phyloP scores from a whole-genome alignment of 2,329 filamentous ascomycete genomes.

The Hymenoscyphus repandus region DNA sequence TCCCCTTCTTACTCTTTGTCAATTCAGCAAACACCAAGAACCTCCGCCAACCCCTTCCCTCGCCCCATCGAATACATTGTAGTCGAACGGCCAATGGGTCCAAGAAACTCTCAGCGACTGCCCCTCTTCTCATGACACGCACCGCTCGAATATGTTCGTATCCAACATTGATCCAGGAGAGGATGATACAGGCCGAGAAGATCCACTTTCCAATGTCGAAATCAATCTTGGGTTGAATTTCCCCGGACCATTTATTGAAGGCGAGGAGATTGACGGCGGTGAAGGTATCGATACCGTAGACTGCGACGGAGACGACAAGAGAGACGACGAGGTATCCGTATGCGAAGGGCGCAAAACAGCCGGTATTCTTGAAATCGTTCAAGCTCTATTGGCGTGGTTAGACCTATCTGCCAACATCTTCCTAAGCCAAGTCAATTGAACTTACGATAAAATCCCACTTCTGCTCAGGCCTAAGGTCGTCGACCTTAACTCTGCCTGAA shows the following conservation, averaged over 20 bases:
- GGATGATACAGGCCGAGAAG: conserved; percentile 85
- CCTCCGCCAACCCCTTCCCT: conserved; percentile 74
- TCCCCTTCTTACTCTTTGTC: conserved; percentile 68
- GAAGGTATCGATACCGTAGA: conserved; percentile 88
- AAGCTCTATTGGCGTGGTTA: conserved; percentile 39
- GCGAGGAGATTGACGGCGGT: conserved; percentile 86
- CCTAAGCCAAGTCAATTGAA: conserved; percentile 13
- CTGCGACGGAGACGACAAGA: conserved; percentile 70
- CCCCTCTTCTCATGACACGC: conserved; percentile 75
- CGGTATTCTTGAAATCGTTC: conserved; percentile 78
- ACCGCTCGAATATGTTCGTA: conserved; percentile 78
- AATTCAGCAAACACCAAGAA: conserved; percentile 70
- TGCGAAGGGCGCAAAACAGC: conserved; percentile 70
- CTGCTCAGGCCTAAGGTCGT: conserved; percentile 71
- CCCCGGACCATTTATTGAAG: conserved; percentile 83
- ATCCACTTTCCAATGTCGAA: conserved; percentile 87
- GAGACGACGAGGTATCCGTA: conserved; percentile 83
- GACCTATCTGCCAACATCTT: neutral
- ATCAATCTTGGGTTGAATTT: conserved; percentile 72
- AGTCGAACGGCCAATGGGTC: conserved; percentile 80
- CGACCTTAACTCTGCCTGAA: conserved; percentile 56
- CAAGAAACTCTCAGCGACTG: conserved; percentile 86
- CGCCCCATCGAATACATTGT: conserved; percentile 72
- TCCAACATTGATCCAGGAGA: conserved; percentile 76
- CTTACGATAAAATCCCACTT: conserved; percentile 91